Evolutionary conservation across 2,329 filamentous ascomycete species (phyloP), one percentile per base, ranked within the genome.

Genomic region (Fusarium sp.): DNA sequence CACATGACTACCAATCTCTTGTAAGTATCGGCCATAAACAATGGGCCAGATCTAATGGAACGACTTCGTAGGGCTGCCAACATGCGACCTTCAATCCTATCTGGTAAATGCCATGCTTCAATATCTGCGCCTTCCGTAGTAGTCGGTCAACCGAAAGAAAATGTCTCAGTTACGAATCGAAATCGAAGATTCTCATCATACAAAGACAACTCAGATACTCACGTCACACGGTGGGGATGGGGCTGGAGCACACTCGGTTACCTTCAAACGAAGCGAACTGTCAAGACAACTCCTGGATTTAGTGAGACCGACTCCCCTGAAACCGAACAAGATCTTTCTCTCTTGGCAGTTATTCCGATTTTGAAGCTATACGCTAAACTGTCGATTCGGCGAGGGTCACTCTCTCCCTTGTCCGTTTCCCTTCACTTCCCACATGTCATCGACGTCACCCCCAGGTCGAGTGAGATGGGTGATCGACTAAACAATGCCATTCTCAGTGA

Each of bases 351-450:
- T 0, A 47, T 50, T 1, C 45, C 58, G 2, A 58, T 73, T 6
- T n/a, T 58, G 0, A 40, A 12, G 3, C 1, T 67, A 0, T 70
- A 47, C 27, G 10, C 68, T 1, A 65, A 65, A 14, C 0, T 73
- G 2, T 58, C 45, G 0, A 8, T 73, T 0, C 43, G 14, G 3
- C 6, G 38, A 14, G 45, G 35, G 2, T 50, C 8, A 2, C n/a
- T 68, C 10, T 22, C 66, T 1, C 64, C 70, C 1, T 14, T 57
- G 0, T 68, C 52, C 4, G 25, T 70, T 1, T 43, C 52, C 2
- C 1, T 73, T 4, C 47, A 67, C 3, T 9, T 66, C n/a, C 70
- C 64, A 2, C 50, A 45, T 2, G n/a, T 73, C 6, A 12, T 73
- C 1, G 40, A 40, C 2, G 0, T 68, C 1, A 0, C 8, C 1